phyloP scores from a whole-genome alignment of 257 asterid genomes.

The Solanum neorickii region DNA sequence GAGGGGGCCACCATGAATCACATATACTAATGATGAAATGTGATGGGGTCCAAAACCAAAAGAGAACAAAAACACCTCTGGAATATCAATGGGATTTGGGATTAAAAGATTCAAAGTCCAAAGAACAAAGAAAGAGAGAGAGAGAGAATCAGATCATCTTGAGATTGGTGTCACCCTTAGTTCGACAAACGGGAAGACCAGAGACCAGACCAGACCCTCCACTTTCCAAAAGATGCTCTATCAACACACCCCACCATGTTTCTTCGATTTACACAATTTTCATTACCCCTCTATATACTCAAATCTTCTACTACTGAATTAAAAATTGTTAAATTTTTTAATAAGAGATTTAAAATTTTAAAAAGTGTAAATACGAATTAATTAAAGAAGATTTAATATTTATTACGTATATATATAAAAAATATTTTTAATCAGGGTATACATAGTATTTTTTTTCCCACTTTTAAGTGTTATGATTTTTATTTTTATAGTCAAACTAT shows the following conservation, averaged over 20 bases:
- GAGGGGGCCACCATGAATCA: background rate
- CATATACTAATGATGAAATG: background rate
- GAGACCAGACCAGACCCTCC: constrained; percentile 2
- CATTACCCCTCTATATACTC: background rate
- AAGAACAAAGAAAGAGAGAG: background rate
- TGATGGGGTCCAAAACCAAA: constrained; percentile 9
- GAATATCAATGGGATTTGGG: constrained; percentile 46
- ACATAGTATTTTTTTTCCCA: too few species aligned
- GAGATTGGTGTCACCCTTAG: constrained; percentile 52
- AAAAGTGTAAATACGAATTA: too few species aligned
- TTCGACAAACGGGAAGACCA: constrained; percentile 65
- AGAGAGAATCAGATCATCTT: constrained; percentile 41
- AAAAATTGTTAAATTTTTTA: too few species aligned
- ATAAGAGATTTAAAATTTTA: too few species aligned
- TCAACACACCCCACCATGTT: constrained; percentile 7
- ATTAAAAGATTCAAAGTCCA: constrained; percentile 35
- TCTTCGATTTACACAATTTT: constrained; percentile 12
- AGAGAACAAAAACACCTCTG: constrained; percentile 25
- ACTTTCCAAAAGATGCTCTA: constrained; percentile 78
- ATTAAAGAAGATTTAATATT: too few species aligned
- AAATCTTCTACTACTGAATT: background rate
- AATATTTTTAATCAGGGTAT: too few species aligned
- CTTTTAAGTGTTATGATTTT: too few species aligned
- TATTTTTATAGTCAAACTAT: too few species aligned
- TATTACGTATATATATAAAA: too few species aligned